These are phyloP conservation scores for Scedosporium apiospermum DNA, from an alignment of 2,329 filamentous ascomycete genomes.

Conservation along the genomic window DNA sequence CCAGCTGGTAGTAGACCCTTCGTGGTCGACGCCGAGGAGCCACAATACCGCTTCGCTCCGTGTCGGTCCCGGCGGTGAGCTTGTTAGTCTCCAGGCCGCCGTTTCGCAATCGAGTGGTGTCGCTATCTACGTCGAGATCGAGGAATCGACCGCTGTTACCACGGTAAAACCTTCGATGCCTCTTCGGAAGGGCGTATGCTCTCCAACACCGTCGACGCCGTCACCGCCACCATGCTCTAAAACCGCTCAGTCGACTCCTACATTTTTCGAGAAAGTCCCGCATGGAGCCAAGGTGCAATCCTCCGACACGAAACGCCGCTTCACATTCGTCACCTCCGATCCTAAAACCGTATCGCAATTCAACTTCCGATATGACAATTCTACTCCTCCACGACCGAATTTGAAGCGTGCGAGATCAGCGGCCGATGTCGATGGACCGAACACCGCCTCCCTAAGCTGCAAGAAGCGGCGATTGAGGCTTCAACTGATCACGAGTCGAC, in stretches of 20 bases:
- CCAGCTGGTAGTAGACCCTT: neutral
- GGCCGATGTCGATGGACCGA: conserved; percentile 51
- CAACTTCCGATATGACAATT: neutral
- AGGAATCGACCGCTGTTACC: neutral
- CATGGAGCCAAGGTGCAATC: neutral
- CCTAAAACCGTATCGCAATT: neutral
- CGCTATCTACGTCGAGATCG: neutral
- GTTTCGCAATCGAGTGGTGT: neutral
- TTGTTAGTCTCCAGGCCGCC: neutral
- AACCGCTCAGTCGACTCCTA: neutral
- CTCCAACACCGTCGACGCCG: neutral
- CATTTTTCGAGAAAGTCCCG: neutral
- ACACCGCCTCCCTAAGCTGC: conserved; percentile 36
- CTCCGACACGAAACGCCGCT: neutral
- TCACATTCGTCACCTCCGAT: neutral
- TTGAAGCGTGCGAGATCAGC: conserved; percentile 41
- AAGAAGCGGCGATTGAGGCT: conserved; percentile 61
- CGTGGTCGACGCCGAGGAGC: conserved; percentile 3
- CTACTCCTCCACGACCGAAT: neutral
- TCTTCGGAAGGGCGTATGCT: neutral
- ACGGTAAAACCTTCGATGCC: neutral
- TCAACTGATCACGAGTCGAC: conserved; percentile 57
- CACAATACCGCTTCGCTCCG: neutral
- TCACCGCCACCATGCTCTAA: neutral
- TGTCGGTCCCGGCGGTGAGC: neutral